These are phyloP conservation scores for Harrya chromipes DNA, from an alignment of 768 basidiomycete genomes.

Conservation along the genomic window DNA sequence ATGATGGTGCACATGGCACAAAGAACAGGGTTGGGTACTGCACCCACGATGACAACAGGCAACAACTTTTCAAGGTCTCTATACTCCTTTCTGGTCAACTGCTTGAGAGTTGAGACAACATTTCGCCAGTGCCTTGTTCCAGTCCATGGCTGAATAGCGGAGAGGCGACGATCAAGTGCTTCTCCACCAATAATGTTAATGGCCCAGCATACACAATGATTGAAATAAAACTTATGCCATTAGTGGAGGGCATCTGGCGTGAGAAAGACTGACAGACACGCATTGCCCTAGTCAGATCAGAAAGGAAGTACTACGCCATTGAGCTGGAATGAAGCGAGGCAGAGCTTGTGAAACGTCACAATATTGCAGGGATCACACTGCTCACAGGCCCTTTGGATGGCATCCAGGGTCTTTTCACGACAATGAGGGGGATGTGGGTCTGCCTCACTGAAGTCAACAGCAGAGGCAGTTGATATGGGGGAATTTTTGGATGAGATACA, in stretches of 20 bases:
- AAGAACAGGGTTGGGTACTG: no score
- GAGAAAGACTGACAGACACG: slow-evolving; percentile 20
- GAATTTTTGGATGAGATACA: slow-evolving; percentile 11
- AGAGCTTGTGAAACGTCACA: not conserved
- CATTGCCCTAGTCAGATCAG: slow-evolving; percentile 29
- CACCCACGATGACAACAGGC: no score
- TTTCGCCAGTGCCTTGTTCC: no score
- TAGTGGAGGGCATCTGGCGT: slow-evolving; percentile 29
- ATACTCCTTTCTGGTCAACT: no score
- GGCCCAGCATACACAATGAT: slow-evolving; percentile 15
- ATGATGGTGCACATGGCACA: no score
- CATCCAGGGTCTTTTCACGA: not conserved
- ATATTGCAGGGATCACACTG: not conserved
- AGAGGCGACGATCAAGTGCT: slow-evolving; percentile 30
- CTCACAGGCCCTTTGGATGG: slow-evolving; percentile 1
- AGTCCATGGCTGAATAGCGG: no score
- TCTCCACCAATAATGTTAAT: slow-evolving; percentile 14
- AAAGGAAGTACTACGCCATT: slow-evolving; percentile 25
- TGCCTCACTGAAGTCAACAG: slow-evolving; percentile 14
- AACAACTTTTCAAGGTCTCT: no score
- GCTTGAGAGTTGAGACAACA: no score
- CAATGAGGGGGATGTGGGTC: not conserved
- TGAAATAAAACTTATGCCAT: slow-evolving; percentile 27
- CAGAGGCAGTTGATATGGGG: slow-evolving; percentile 10
- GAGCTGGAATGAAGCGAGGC: not conserved